Percentiles rank a stretch among this genome's conserved stretches.
These are phyloP conservation scores for Myxozyma geophila DNA, from an alignment of 805 yeast species.

Conservation along the genomic window DNA sequence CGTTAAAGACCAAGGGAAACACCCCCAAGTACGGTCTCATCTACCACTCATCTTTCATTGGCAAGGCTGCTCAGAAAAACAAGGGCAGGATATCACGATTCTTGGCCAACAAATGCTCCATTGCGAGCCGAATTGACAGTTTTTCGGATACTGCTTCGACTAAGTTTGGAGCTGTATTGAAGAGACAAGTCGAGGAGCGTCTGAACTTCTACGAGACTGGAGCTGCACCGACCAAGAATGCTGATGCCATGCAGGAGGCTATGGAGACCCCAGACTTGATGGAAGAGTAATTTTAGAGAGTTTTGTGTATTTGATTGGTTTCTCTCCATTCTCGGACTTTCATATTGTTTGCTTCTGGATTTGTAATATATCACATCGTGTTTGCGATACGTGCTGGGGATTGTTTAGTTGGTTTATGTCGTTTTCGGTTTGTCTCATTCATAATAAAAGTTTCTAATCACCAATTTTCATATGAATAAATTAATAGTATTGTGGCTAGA, in stretches of 20 bases:
- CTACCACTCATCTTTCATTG: slow-evolving; percentile 92
- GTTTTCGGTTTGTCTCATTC: background rate
- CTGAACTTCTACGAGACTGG: slow-evolving; percentile 95
- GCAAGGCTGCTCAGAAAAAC: slow-evolving; percentile 92
- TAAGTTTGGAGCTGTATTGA: slow-evolving; percentile 86
- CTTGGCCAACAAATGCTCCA: slow-evolving; percentile 97
- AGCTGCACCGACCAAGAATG: slow-evolving; percentile 92
- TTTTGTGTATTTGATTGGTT: background rate
- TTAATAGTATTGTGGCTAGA: background rate
- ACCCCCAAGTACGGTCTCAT: slow-evolving; percentile 96
- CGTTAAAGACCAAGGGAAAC: slow-evolving; percentile 93
- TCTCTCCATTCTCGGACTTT: background rate
- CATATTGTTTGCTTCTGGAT: background rate
- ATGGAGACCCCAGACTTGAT: slow-evolving; percentile 55
- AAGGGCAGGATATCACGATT: slow-evolving; percentile 99
- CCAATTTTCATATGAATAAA: background rate
- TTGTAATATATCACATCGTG: slow-evolving; percentile 13
- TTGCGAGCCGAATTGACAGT: slow-evolving; percentile 98
- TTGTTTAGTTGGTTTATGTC: background rate
- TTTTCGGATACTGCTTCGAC: slow-evolving; percentile 93
- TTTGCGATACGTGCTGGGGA: slow-evolving; percentile 8
- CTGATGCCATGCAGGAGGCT: slow-evolving; percentile 93
- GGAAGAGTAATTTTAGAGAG: slow-evolving; percentile 17
- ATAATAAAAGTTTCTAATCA: background rate
- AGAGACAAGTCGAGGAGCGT: slow-evolving; percentile 98